phyloP scores from a whole-genome alignment of 768 basidiomycete genomes.

The Boletus rufocinnamomeus region DNA sequence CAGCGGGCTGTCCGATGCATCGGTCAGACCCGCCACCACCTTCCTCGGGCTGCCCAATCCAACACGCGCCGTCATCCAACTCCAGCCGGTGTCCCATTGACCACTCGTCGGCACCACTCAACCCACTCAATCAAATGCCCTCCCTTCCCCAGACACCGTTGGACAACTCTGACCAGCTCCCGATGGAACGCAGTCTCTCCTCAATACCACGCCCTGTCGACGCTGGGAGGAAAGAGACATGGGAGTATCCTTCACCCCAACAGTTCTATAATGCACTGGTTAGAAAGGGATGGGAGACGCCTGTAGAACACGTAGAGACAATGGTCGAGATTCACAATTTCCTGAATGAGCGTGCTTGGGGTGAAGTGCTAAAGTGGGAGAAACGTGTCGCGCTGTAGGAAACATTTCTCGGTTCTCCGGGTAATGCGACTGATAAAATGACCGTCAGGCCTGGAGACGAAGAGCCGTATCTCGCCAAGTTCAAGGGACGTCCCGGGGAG shows the following conservation, averaged over 20 bases:
- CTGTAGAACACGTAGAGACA: slow-evolving; percentile 91
- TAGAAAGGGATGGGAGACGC: slow-evolving; percentile 96
- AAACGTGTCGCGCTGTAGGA: slow-evolving; percentile 45
- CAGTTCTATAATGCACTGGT: slow-evolving; percentile 98
- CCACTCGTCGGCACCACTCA: slow-evolving; percentile 50
- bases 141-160: slow-evolving; percentile 65
- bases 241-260: slow-evolving; percentile 98
- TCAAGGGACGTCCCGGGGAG: slow-evolving; percentile 90
- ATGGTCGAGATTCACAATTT: slow-evolving; percentile 99
- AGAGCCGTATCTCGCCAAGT: slow-evolving; percentile 74
- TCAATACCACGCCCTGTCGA: slow-evolving; percentile 76
- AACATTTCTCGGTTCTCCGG: not conserved
- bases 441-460: slow-evolving; percentile 50
- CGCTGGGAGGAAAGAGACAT: slow-evolving; percentile 39
- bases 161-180: slow-evolving; percentile 60
- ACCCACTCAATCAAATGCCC: slow-evolving; percentile 87
- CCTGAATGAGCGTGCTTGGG: slow-evolving; percentile 95
- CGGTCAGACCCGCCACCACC: not conserved
- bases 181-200: slow-evolving; percentile 73
- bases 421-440: not conserved
- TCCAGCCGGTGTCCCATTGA: slow-evolving; percentile 61
- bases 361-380: slow-evolving; percentile 94
- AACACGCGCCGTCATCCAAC: slow-evolving; percentile 28
- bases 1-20: slow-evolving; percentile 17
- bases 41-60: slow-evolving; percentile 44